Evolutionary conservation across 441 rosid species (phyloP).

Genomic region (Pelargonium cotyledonis): DNA sequence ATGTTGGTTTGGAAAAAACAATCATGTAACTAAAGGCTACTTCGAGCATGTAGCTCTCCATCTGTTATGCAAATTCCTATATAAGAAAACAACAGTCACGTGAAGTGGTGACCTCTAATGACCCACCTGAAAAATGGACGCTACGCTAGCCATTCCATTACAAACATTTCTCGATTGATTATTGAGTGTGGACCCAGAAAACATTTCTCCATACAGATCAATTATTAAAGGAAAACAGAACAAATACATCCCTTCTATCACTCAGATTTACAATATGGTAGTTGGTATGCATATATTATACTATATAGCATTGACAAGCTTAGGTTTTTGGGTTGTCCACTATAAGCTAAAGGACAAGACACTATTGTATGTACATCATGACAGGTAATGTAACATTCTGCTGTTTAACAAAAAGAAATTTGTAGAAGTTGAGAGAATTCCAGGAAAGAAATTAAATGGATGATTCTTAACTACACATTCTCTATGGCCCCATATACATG

Average conservation of each 20-base stretch:
- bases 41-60: constrained; percentile 7
- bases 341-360: not conserved
- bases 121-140: not conserved
- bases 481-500: constrained; percentile 18
- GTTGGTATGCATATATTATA: not conserved
- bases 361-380: not conserved
- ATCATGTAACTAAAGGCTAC: constrained; percentile 1
- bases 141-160: not conserved
- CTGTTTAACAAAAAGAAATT: not conserved
- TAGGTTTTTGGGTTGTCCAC: not conserved
- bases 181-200: constrained; percentile 15
- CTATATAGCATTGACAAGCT: too few relatives aligned
- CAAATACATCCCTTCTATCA: not conserved
- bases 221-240: constrained; percentile 17
- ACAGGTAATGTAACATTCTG: not conserved
- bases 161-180: not conserved
- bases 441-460: constrained; percentile 33
- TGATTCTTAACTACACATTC: constrained; percentile 25
- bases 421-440: constrained; percentile 9
- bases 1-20: not conserved
- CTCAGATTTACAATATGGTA: not conserved
- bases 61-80: not conserved
- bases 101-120: constrained; percentile 2
- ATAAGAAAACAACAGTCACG: constrained; percentile 1
- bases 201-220: constrained; percentile 17